These are phyloP conservation scores for Sugiyamaella chiloensis DNA, from an alignment of 805 yeast genomes.

Conservation along the genomic window DNA sequence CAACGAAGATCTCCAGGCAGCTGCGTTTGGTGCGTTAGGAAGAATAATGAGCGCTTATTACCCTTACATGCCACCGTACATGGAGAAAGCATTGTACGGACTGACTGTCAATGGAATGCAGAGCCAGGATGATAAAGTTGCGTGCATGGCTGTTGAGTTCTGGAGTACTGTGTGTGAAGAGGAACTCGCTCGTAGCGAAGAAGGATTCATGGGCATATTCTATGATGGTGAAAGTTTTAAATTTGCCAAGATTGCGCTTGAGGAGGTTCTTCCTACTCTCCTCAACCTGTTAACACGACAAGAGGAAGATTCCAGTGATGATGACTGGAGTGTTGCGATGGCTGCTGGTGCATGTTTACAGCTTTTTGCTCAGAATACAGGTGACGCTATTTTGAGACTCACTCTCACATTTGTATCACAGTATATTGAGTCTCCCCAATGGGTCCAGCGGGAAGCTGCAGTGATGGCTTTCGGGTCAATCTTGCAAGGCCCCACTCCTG, in stretches of 20 bases:
- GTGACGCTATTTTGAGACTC: conserved; percentile 79
- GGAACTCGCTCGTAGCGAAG: conserved; percentile 63
- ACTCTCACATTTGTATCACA: conserved; percentile 79
- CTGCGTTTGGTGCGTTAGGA: conserved; percentile 94
- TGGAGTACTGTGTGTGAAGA: conserved; percentile 99
- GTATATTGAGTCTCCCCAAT: conserved; percentile 56
- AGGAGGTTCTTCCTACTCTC: conserved; percentile 84
- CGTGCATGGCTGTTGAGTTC: conserved; percentile 98
- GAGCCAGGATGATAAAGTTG: conserved; percentile 75
- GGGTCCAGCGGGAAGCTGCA: conserved; percentile 95
- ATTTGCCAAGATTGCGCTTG: conserved; percentile 80
- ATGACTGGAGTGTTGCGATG: conserved; percentile 97
- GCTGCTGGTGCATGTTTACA: conserved; percentile 98
- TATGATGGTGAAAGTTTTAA: conserved; percentile 58
- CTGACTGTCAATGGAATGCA: conserved; percentile 88
- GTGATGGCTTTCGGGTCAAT: conserved; percentile 99
- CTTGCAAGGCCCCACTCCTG: conserved; percentile 86
- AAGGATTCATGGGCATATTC: conserved; percentile 32
- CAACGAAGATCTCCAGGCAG: conserved; percentile 78
- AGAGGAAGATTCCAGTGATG: conserved; percentile 85
- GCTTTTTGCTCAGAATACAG: conserved; percentile 87
- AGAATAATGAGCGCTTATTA: conserved; percentile 88
- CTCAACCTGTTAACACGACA: conserved; percentile 77
- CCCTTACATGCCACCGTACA: conserved; percentile 84
- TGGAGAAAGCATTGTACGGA: conserved; percentile 94